Evolutionary conservation across 345 rosid species (phyloP).

Genomic region (Viola odorata): DNA sequence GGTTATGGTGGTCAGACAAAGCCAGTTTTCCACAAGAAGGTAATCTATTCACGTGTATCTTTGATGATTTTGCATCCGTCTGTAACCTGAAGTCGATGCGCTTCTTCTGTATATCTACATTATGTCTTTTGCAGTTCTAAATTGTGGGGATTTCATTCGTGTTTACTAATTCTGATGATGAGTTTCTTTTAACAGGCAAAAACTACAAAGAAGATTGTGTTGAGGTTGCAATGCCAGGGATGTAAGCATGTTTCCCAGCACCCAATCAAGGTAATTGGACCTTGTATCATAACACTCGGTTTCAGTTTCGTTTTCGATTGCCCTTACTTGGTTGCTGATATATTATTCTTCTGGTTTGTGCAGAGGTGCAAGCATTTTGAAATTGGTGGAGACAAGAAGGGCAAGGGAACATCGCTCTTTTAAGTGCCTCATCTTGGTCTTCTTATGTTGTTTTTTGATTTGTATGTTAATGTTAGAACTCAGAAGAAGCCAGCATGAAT

Average conservation of each 20-base stretch:
- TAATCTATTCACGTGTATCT: constrained; percentile 3
- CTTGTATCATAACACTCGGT: no score
- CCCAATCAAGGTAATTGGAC: constrained; percentile 45
- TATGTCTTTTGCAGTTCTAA: background rate
- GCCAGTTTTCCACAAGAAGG: constrained; percentile 89
- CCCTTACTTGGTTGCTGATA: background rate
- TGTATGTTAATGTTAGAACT: no score
- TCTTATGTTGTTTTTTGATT: no score
- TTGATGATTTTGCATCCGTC: background rate
- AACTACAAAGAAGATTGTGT: constrained; percentile 80
- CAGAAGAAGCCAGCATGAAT: no score
- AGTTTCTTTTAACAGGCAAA: constrained; percentile 40
- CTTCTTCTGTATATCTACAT: no score
- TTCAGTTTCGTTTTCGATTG: no score
- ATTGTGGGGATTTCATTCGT: background rate
- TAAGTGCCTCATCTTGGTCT: background rate
- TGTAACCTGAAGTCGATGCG: background rate
- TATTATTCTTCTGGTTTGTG: background rate
- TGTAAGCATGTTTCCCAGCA: constrained; percentile 82
- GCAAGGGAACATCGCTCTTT: constrained; percentile 11
- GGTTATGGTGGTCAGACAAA: constrained; percentile 88
- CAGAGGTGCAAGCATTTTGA: constrained; percentile 11
- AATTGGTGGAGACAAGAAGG: constrained; percentile 10
- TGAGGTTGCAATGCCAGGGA: constrained; percentile 76
- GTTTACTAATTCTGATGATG: background rate